Conservation (phyloP, 2,329 filamentous ascomycete species). For the Clarireedia hainanense region DNA sequence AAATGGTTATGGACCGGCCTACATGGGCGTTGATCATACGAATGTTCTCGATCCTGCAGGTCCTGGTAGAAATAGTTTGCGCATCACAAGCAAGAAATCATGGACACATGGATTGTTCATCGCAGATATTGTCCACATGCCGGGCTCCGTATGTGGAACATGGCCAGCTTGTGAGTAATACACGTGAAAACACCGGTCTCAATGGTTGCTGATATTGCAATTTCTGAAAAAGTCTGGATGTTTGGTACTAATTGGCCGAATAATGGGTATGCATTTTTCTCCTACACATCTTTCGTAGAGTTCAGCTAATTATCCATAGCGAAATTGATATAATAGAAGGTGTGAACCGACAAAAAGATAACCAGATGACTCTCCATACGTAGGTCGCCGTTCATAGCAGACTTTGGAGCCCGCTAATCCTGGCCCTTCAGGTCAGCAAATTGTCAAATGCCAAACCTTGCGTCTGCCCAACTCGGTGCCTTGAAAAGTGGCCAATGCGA, state of each 20-base stretch:
- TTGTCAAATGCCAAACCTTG: background rate
- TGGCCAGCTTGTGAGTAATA: conserved; percentile 48
- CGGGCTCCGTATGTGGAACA: conserved; percentile 59
- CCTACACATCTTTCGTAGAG: no score
- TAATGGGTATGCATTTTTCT: background rate
- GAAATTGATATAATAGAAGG: conserved; percentile 6
- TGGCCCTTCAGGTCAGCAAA: conserved; percentile 1
- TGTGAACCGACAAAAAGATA: background rate
- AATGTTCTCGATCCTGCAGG: conserved; percentile 37
- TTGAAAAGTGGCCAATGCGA: conserved; percentile 1
- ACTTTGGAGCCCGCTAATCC: background rate
- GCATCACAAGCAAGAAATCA: conserved; percentile 53
- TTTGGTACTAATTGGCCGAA: conserved; percentile 5
- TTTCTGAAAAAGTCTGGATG: background rate
- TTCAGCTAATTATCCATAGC: background rate
- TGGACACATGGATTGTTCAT: conserved; percentile 62
- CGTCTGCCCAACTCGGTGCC: background rate
- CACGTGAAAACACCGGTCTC: background rate
- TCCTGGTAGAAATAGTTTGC: conserved; percentile 45
- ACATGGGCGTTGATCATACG: conserved; percentile 58
- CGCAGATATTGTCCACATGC: conserved; percentile 58
- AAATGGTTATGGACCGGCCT: conserved; percentile 40
- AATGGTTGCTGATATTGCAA: background rate
- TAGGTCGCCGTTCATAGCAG: background rate
- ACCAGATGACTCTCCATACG: conserved; percentile 5